These are phyloP conservation scores for Saccharum officinarum DNA, from an alignment of 176 grass and related monocot species.

Conservation along the genomic window DNA sequence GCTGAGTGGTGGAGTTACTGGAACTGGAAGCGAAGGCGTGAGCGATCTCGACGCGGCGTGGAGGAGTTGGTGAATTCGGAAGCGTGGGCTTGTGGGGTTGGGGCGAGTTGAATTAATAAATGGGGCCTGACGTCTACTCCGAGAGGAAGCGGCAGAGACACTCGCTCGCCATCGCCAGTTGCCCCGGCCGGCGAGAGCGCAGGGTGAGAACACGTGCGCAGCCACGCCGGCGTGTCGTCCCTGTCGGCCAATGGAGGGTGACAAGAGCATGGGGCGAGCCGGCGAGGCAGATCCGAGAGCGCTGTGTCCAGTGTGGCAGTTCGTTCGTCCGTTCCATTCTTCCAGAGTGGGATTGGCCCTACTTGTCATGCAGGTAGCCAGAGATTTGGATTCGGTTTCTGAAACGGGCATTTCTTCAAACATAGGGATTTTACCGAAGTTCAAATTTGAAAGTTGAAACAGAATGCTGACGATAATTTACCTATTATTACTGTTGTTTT, in stretches of 20 bases:
- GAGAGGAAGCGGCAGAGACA: neutral
- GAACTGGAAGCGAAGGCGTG: neutral
- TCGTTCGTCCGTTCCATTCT: neutral
- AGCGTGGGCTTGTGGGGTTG: neutral
- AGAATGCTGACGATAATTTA: neutral
- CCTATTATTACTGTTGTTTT: too few species aligned
- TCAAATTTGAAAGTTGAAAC: neutral
- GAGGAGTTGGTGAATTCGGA: neutral
- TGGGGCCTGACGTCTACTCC: neutral
- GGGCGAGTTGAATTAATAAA: slow-evolving; percentile 27
- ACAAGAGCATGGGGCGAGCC: neutral
- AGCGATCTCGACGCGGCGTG: slow-evolving; percentile 22
- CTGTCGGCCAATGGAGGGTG: neutral
- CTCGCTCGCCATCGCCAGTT: neutral
- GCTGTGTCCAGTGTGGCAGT: neutral
- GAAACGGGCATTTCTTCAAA: neutral
- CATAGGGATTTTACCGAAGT: neutral
- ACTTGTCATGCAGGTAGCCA: neutral
- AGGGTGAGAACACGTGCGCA: neutral
- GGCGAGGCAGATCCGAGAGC: neutral
- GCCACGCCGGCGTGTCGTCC: neutral
- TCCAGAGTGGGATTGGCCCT: neutral
- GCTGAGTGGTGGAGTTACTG: neutral
- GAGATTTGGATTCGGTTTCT: too few species aligned
- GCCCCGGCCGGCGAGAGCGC: slow-evolving; percentile 8